phyloP scores from a whole-genome alignment of 345 rosid species.

The Ailanthus altissimus region DNA sequence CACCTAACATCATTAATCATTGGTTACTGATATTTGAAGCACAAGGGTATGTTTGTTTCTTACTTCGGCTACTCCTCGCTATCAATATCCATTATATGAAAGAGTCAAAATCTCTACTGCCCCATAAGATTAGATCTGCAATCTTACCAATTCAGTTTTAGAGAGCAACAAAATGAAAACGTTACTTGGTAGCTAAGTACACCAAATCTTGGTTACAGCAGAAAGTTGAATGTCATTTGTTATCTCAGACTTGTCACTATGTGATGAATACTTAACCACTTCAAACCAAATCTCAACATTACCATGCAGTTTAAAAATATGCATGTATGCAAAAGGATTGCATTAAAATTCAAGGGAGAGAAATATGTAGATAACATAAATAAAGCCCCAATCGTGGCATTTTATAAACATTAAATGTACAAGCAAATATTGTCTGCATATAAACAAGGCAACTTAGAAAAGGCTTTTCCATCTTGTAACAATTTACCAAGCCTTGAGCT shows the following conservation, averaged over 20 bases:
- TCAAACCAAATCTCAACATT: not conserved
- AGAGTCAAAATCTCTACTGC: no score
- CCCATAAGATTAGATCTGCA: no score
- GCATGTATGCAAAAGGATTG: not conserved
- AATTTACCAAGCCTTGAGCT: constrained; percentile 15
- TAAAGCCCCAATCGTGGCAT: constrained; percentile 9
- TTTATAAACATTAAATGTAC: constrained; percentile 21
- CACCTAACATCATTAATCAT: no score
- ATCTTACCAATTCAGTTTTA: no score
- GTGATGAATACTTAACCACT: not conserved
- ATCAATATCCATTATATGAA: no score
- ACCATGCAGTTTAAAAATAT: not conserved
- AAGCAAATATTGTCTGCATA: not conserved
- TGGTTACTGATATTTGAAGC: no score
- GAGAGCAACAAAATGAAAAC: no score
- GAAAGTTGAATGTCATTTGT: no score
- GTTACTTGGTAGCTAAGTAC: not conserved
- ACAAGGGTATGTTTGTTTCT: no score
- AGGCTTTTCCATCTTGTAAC: constrained; percentile 10
- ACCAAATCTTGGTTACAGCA: no score
- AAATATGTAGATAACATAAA: not conserved
- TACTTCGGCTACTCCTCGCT: no score
- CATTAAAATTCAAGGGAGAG: not conserved
- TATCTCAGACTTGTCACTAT: no score
- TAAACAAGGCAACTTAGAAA: constrained; percentile 18